phyloP scores from a whole-genome alignment of 2,329 filamentous ascomycete species.

The Xylaria sp. region DNA sequence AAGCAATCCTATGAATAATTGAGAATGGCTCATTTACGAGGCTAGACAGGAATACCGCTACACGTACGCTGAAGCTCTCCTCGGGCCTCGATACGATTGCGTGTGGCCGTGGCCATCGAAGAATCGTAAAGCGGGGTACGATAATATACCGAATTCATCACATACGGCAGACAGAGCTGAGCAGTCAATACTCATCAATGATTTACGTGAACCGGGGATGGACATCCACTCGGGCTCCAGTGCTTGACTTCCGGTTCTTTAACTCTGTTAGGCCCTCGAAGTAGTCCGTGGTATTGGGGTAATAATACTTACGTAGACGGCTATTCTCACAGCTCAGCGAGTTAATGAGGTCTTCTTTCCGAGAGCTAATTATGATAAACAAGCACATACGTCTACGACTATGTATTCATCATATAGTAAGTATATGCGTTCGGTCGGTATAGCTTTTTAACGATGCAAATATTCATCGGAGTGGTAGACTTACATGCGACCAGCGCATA shows the following conservation, averaged over 20 bases:
- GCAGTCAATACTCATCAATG: slow-evolving; percentile 57
- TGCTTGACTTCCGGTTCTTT: slow-evolving; percentile 49
- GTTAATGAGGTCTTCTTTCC: slow-evolving; percentile 12
- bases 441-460: not conserved
- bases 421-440: not conserved
- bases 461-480: slow-evolving; percentile 25
- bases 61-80: slow-evolving; percentile 54
- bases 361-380: not conserved
- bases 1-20: slow-evolving; percentile 48
- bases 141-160: slow-evolving; percentile 54
- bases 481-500: slow-evolving; percentile 49
- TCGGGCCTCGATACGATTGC: slow-evolving; percentile 57
- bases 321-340: slow-evolving; percentile 31
- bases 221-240: slow-evolving; percentile 53
- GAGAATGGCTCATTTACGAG: not conserved
- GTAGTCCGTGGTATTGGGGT: not conserved
- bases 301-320: slow-evolving; percentile 44
- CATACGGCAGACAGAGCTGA: slow-evolving; percentile 52
- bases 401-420: slow-evolving; percentile 14
- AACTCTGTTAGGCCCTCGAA: not conserved
- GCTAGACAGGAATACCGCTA: not conserved
- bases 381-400: slow-evolving; percentile 43
- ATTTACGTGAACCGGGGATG: slow-evolving; percentile 24
- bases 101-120: slow-evolving; percentile 52
- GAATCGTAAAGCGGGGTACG: slow-evolving; percentile 60